Conservation (phyloP, 345 rosid species). For the Brassica cretica region DNA sequence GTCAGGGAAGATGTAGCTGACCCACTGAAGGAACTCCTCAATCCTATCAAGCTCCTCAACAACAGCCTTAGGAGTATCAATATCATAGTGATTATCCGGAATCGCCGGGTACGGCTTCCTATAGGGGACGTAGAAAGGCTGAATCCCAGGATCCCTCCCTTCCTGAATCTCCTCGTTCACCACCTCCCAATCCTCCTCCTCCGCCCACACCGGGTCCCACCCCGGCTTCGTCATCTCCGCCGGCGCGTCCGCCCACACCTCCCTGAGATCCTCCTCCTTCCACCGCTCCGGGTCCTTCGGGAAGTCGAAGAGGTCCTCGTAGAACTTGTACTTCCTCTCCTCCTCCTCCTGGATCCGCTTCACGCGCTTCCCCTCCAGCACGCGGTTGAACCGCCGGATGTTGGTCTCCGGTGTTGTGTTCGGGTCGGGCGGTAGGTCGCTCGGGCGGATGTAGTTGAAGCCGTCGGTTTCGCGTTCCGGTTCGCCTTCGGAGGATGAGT, state of each 20-base stretch:
- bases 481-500: constrained; percentile 42
- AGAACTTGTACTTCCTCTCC: constrained; percentile 35
- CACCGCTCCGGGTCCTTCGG: constrained; percentile 78
- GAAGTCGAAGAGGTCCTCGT: constrained; percentile 61
- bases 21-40: constrained; percentile 89
- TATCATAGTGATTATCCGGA: constrained; percentile 66
- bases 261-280: constrained; percentile 77
- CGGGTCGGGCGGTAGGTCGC: constrained; percentile 42
- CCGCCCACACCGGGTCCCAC: constrained; percentile 94
- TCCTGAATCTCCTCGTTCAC: constrained; percentile 53
- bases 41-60: constrained; percentile 90
- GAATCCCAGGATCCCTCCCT: constrained; percentile 71
- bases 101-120: constrained; percentile 77
- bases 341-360: constrained; percentile 53
- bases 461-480: constrained; percentile 23
- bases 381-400: constrained; percentile 46
- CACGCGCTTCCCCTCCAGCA: constrained; percentile 45
- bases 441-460: constrained; percentile 44
- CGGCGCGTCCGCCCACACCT: constrained; percentile 86
- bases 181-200: constrained; percentile 69
- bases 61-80: constrained; percentile 61
- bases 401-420: constrained; percentile 54
- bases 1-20: constrained; percentile 89
- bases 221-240: constrained; percentile 61
- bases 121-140: constrained; percentile 82